These are phyloP conservation scores for Sporobolomyces pararoseus DNA, from an alignment of 768 basidiomycete genomes.

Conservation along the genomic window DNA sequence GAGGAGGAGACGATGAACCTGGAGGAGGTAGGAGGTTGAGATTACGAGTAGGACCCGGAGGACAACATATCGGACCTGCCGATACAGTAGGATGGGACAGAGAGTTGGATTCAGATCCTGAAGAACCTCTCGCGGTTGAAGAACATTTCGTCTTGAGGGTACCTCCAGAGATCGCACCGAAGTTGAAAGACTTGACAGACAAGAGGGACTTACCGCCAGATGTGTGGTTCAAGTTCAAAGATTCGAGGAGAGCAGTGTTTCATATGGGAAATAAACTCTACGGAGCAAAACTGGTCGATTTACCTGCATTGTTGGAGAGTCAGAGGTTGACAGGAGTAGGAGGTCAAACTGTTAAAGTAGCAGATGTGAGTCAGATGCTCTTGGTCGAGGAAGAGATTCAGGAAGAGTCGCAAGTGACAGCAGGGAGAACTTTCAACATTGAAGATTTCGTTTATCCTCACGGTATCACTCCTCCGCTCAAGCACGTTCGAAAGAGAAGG, in stretches of 20 bases:
- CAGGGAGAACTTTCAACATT: constrained; percentile 68
- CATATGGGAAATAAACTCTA: constrained; percentile 76
- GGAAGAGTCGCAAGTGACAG: constrained; percentile 62
- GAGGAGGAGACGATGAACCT: background rate
- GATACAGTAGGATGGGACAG: constrained; percentile 76
- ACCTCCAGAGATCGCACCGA: constrained; percentile 53
- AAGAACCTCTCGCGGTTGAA: constrained; percentile 84
- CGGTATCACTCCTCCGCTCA: constrained; percentile 87
- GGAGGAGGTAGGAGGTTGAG: constrained; percentile 1
- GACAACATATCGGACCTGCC: background rate
- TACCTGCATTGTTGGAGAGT: constrained; percentile 87
- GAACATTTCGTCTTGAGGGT: constrained; percentile 93
- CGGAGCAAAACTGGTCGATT: constrained; percentile 88
- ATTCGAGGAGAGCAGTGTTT: constrained; percentile 84
- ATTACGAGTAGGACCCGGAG: constrained; percentile 16
- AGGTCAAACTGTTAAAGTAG: constrained; percentile 90
- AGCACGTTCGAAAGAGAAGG: constrained; percentile 81
- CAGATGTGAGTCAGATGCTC: constrained; percentile 97
- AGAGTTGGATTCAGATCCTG: constrained; percentile 90
- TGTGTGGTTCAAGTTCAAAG: constrained; percentile 98
- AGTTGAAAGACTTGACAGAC: constrained; percentile 71
- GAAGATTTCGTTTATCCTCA: constrained; percentile 98
- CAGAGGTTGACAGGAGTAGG: constrained; percentile 95
- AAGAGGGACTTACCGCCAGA: constrained; percentile 74
- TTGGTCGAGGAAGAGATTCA: constrained; percentile 64